These are phyloP conservation scores for Sistotremastrum niveocremeum DNA, from an alignment of 768 basidiomycete species.

Conservation along the genomic window DNA sequence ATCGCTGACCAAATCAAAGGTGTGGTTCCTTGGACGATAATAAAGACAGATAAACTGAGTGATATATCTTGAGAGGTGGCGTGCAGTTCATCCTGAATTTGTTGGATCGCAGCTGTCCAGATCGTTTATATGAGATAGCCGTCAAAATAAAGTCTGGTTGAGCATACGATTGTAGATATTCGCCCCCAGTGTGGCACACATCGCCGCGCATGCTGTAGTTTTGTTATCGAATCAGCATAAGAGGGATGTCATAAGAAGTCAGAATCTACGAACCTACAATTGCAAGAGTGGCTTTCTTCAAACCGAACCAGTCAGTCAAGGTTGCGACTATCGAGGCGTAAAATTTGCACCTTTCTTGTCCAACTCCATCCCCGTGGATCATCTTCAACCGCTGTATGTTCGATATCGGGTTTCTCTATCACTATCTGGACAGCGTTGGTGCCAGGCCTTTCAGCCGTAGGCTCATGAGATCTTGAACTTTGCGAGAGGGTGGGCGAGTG, in stretches of 20 bases:
- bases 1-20: constrained; percentile 58
- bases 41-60: constrained; percentile 57
- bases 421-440: not conserved
- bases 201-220: no score
- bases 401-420: constrained; percentile 18
- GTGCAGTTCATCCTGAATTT: constrained; percentile 45
- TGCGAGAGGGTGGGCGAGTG: not conserved
- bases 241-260: no score
- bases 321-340: constrained; percentile 18
- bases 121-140: not conserved
- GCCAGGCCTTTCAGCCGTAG: not conserved
- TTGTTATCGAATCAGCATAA: no score
- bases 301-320: no score
- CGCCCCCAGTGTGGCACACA: constrained; percentile 42
- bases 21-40: constrained; percentile 52
- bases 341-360: constrained; percentile 34
- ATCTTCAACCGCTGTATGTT: constrained; percentile 30
- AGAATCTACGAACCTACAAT: not conserved
- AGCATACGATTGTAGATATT: constrained; percentile 54
- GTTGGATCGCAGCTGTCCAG: constrained; percentile 41
- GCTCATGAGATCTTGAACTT: not conserved
- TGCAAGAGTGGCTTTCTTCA: constrained; percentile 3
- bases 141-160: not conserved
- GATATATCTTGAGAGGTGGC: constrained; percentile 52
- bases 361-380: constrained; percentile 51